Base-by-base conservation (phyloP, 371 early-diverging fungal genomes). In the Nematocida major region DNA sequence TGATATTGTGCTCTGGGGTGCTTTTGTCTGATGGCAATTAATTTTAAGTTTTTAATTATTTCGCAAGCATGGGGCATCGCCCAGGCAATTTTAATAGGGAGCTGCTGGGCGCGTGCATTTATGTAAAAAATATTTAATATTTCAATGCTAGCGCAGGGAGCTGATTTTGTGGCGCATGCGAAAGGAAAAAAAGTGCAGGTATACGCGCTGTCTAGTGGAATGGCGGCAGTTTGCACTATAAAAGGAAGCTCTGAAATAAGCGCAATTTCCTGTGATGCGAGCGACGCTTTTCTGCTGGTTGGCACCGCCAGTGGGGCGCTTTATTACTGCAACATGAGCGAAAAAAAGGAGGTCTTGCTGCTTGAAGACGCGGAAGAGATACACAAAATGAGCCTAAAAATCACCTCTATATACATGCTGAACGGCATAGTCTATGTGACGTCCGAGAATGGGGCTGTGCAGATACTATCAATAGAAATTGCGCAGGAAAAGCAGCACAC, bases 61-160 rank as follows among this genome's bases (percentile, higher is more conserved):
- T n/a, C n/a, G n/a, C n/a, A n/a, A n/a, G n/a, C n/a, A n/a, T n/a
- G n/a, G n/a, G n/a, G n/a, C n/a, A n/a, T n/a, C n/a, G n/a, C n/a
- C n/a, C n/a, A n/a, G n/a, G n/a, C n/a, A n/a, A n/a, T n/a, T n/a
- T n/a, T n/a, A n/a, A n/a, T n/a, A n/a, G 18, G 13, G 18, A 20
- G 13, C 13, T 1, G 18, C 26, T 53, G 18, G 13, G 18, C 53
- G 13, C 13, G n/a, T 53, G 18, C 26, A 11, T 26, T 57, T 57
- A 20, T n/a, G 26, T 36, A 34, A 57, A 57, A 34, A 34, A 57
- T 38, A n/a, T 50, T 61, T 59, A 34, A 61, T 26, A 26, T 24
- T 66, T 43, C 63, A 18, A 73, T 73, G 76, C 38, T 73, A 18
- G 76, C 65, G 49, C 76, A 73, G 50, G 76, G 76, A 63, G 32